Evolutionary conservation across 305 asterid species (phyloP).

Genomic region (Striga hermonthica): DNA sequence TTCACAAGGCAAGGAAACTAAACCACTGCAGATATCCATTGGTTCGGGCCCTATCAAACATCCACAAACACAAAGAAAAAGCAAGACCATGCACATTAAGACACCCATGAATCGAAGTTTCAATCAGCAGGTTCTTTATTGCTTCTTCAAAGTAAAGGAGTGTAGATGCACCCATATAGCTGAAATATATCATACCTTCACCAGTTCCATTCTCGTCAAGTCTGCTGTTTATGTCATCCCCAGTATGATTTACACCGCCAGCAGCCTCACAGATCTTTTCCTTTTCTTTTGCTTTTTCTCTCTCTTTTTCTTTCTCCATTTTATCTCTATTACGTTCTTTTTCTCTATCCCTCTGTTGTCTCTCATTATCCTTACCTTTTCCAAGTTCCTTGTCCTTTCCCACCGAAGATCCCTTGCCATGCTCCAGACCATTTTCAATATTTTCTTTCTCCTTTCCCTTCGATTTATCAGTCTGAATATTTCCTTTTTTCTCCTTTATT

Average conservation of each 20-base stretch:
- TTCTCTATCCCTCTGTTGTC: constrained; percentile 51
- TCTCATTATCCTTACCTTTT: constrained; percentile 56
- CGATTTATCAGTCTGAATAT: constrained; percentile 43
- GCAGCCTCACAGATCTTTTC: constrained; percentile 50
- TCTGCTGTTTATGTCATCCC: constrained; percentile 36
- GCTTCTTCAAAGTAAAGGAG: too few species aligned
- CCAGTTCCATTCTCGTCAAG: constrained; percentile 45
- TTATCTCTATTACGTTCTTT: constrained; percentile 31
- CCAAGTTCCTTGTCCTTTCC: constrained; percentile 46
- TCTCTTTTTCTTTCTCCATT: constrained; percentile 37
- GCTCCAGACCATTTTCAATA: constrained; percentile 43
- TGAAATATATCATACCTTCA: constrained; percentile 38
- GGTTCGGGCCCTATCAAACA: constrained; percentile 51
- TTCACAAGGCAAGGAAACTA: constrained; percentile 45
- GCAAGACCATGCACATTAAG: constrained; percentile 11
- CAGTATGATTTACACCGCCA: constrained; percentile 35
- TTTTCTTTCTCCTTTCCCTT: constrained; percentile 50
- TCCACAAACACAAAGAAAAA: constrained; percentile 18
- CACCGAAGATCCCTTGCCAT: constrained; percentile 34
- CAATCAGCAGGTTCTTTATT: not conserved
- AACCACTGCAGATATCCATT: constrained; percentile 56
- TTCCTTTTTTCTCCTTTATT: constrained; percentile 55
- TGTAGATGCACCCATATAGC: not conserved
- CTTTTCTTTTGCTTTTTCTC: constrained; percentile 47
- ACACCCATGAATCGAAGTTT: not conserved